These are phyloP conservation scores for Cordyceps cateniannulata DNA, from an alignment of 2,329 filamentous ascomycete species.

Conservation along the genomic window DNA sequence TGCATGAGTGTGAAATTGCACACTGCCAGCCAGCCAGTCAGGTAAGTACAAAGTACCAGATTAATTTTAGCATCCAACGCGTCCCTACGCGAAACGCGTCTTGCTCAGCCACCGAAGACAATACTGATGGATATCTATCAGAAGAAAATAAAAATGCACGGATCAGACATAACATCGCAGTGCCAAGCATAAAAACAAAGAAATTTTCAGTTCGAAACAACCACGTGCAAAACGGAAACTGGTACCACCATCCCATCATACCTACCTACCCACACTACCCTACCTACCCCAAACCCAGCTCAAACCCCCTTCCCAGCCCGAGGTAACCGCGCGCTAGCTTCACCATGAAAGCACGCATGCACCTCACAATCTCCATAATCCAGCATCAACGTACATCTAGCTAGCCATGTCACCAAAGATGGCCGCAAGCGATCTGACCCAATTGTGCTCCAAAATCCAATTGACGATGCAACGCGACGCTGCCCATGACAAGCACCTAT, in stretches of 20 bases:
- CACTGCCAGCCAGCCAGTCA: too few relatives aligned
- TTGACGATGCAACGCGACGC: background rate
- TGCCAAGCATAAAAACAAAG: background rate
- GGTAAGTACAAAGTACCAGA: too few relatives aligned
- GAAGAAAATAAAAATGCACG: background rate
- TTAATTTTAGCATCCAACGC: slow-evolving; percentile 7
- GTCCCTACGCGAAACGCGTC: background rate
- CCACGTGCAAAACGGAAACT: background rate
- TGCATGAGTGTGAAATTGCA: slow-evolving; percentile 8
- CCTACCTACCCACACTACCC: too few relatives aligned
- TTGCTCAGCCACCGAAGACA: background rate
- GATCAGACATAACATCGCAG: background rate
- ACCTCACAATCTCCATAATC: background rate
- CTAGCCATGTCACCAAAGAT: background rate
- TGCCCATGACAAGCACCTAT: too few relatives aligned
- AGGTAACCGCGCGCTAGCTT: background rate
- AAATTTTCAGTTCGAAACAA: background rate
- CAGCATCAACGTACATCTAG: background rate
- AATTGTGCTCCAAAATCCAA: background rate
- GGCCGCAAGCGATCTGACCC: background rate
- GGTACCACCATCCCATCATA: background rate
- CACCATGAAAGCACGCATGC: background rate
- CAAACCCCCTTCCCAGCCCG: background rate
- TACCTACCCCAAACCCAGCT: background rate
- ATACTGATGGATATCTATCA: too few relatives aligned